Conservation (phyloP, 768 basidiomycete species). For the Polyporus arcularius region DNA sequence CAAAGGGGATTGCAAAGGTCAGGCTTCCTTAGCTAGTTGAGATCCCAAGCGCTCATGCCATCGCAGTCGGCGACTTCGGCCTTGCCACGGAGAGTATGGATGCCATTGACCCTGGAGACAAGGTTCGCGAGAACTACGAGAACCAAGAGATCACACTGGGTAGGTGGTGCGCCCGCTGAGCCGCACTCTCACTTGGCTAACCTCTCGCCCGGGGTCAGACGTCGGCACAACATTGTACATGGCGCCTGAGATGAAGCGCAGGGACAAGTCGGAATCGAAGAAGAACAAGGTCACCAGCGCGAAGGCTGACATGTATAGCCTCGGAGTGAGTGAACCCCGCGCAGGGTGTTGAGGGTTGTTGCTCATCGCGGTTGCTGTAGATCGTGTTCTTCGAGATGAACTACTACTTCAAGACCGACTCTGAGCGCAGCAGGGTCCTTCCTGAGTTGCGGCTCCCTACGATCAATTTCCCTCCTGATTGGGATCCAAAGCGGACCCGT, state of each 20-base stretch:
- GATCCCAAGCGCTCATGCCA: not conserved
- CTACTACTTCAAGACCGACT: conserved; percentile 74
- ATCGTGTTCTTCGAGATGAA: conserved; percentile 99
- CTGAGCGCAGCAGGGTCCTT: conserved; percentile 83
- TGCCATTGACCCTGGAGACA: conserved; percentile 73
- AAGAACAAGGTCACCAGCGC: conserved; percentile 52
- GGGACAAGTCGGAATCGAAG: conserved; percentile 18
- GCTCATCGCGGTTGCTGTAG: conserved; percentile 37
- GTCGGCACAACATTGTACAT: conserved; percentile 93
- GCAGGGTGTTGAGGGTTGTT: too few species aligned
- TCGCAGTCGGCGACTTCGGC: conserved; percentile 88
- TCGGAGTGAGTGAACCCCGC: conserved; percentile 60
- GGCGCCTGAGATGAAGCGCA: conserved; percentile 83
- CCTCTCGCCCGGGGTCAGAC: conserved; percentile 42
- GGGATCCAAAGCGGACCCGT: conserved; percentile 61
- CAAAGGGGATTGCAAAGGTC: conserved; percentile 82
- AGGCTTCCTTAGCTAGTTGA: not conserved
- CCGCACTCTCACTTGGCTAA: too few species aligned
- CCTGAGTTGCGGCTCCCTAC: conserved; percentile 73
- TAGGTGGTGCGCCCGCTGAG: conserved; percentile 26
- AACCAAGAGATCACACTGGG: conserved; percentile 80
- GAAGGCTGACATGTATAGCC: conserved; percentile 94
- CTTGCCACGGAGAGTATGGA: conserved; percentile 82
- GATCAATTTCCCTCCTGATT: conserved; percentile 75
- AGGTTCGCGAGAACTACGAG: conserved; percentile 43